These are phyloP conservation scores for Nemania sp. DNA, from an alignment of 2,329 filamentous ascomycete genomes.

Conservation along the genomic window DNA sequence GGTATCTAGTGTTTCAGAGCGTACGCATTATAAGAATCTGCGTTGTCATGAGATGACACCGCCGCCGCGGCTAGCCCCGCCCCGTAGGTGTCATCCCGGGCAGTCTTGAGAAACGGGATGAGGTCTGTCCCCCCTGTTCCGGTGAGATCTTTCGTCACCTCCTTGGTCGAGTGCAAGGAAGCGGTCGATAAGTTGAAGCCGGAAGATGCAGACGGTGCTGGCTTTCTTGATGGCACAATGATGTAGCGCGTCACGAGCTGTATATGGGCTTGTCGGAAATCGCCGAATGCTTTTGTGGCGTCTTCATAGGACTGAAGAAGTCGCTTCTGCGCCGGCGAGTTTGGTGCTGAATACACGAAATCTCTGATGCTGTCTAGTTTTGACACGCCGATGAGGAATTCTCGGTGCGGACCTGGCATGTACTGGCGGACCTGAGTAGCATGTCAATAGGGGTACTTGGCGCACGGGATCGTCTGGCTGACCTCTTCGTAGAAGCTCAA, in stretches of 20 bases:
- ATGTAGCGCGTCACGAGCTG: constrained; percentile 91
- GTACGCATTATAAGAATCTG: too few species aligned
- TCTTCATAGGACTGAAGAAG: constrained; percentile 63
- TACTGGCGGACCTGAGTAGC: constrained; percentile 66
- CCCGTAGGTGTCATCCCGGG: constrained; percentile 74
- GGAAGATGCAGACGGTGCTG: constrained; percentile 27
- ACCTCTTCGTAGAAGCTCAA: constrained; percentile 61
- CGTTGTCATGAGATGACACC: background rate
- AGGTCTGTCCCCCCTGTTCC: constrained; percentile 87
- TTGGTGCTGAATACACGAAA: constrained; percentile 51
- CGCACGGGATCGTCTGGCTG: background rate
- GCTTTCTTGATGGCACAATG: constrained; percentile 68
- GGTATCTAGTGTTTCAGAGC: too few species aligned
- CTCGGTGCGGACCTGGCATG: constrained; percentile 84
- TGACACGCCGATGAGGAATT: constrained; percentile 73
- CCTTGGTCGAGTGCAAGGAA: constrained; percentile 38
- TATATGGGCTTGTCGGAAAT: constrained; percentile 83
- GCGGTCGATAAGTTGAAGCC: constrained; percentile 51
- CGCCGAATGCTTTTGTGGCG: constrained; percentile 73
- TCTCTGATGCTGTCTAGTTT: constrained; percentile 73
- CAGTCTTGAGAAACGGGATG: constrained; percentile 87
- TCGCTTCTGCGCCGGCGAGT: constrained; percentile 47
- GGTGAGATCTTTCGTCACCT: constrained; percentile 55
- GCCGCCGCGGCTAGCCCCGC: constrained; percentile 7
- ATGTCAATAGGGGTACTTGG: background rate